Percentiles rank a stretch among this genome's conserved stretches.
Evolutionary conservation across 108 stramenopile genomes (phyloP).

Genomic region (Seminavis robusta): DNA sequence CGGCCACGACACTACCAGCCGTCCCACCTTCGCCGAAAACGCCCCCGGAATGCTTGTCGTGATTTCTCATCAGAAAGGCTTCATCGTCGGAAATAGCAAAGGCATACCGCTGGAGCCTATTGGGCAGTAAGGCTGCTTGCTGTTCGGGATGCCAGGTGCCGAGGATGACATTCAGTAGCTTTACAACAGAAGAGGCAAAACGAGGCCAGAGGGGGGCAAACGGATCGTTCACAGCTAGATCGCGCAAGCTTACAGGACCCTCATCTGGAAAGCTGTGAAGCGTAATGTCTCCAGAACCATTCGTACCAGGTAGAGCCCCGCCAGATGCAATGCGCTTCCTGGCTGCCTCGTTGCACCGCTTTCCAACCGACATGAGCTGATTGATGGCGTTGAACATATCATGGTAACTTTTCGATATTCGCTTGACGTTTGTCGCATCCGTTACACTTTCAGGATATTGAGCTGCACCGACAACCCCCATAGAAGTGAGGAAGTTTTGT

Average conservation of each 20-base stretch:
- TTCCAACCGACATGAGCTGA: slow-evolving; percentile 82
- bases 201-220: slow-evolving; percentile 87
- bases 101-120: slow-evolving; percentile 71
- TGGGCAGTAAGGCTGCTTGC: slow-evolving; percentile 54
- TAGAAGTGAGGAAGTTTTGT: slow-evolving; percentile 46
- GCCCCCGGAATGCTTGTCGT: slow-evolving; percentile 61
- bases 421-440: slow-evolving; percentile 60
- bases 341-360: slow-evolving; percentile 84
- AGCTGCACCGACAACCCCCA: slow-evolving; percentile 65
- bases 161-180: slow-evolving; percentile 56
- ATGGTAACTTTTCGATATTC: slow-evolving; percentile 45
- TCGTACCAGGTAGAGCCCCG: slow-evolving; percentile 44
- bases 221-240: slow-evolving; percentile 78
- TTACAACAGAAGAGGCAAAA: slow-evolving; percentile 62
- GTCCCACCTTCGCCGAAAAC: slow-evolving; percentile 89
- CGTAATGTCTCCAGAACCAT: slow-evolving; percentile 5
- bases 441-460: slow-evolving; percentile 60
- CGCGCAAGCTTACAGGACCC: slow-evolving; percentile 74
- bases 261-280: slow-evolving; percentile 69
- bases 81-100: slow-evolving; percentile 90
- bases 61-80: slow-evolving; percentile 72
- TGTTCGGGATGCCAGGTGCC: slow-evolving; percentile 70
- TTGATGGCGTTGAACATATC: slow-evolving; percentile 75
- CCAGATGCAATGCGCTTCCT: slow-evolving; percentile 54
- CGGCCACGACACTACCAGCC: slow-evolving; percentile 81